Base-by-base conservation (phyloP, 345 rosid genomes). In the Brassica incana region DNA sequence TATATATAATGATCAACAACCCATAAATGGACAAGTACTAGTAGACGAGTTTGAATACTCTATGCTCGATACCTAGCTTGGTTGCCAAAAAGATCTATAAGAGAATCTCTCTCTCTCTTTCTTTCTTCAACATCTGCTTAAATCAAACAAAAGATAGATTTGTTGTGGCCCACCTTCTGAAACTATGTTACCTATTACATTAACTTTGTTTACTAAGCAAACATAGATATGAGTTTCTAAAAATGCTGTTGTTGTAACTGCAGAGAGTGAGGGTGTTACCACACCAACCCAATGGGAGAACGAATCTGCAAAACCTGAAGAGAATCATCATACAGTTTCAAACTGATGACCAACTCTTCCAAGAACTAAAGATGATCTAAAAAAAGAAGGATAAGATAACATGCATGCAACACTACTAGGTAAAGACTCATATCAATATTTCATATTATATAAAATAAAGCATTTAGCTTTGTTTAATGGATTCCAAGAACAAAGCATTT, bases 161-260 rank as follows among this genome's bases (percentile, higher is more conserved):
- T 52, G 7, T 20, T 75, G 32, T 43, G 68, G 73, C 60, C 73
- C 73, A 59, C 67, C 33, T 30, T 59, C 35, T 9, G 30, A 76
- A 16, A 68, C 23, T 59, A 60, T 61, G n/a, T 15, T 15, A 36
- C 43, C 68, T 8, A 75, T 71, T 12, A 45, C 15, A 69, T 29
- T 43, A 33, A 43, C 74, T 60, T 60, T 12, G 18, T 29, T 68
- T 68, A 61, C 61, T 69, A 76, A 59, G 74, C 79, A 75, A 45
- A 15, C 16, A 65, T 16, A 65, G 48, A 65, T 33, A 3, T 20
- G 11, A 64, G 11, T 8, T 8, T 32, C 16, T 60, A 60, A 11
- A 60, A 60, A 32, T 3, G 3, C 23, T 20, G 32, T 7, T 33
- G 63, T 35, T 35, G n/a, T 29, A 20, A 14, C 32, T 65, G 1